A percentile compares a stretch with the other conserved stretches of the same genome.
Evolutionary conservation across 169 alveolate species (phyloP).

Genomic region (Eimeria sp.): DNA sequence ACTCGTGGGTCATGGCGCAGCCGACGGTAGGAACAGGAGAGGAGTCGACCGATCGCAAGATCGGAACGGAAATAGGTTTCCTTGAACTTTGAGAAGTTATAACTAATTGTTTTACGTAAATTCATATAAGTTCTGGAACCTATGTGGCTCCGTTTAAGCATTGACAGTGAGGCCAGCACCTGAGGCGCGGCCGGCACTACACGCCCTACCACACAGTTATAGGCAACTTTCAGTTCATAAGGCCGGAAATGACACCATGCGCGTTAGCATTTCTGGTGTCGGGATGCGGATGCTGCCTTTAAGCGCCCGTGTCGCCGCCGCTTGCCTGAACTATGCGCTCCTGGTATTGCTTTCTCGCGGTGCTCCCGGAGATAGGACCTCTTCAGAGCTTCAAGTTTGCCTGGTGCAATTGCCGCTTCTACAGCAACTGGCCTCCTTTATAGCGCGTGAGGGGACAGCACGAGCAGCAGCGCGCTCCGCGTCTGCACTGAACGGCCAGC

Average conservation of each 20-base stretch:
- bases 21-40: no score
- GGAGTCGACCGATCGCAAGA: no score
- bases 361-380: neutral
- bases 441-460: slow-evolving; percentile 48
- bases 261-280: neutral
- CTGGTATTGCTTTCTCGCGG: slow-evolving; percentile 19
- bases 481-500: neutral
- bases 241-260: neutral
- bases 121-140: no score
- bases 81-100: no score
- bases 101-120: no score
- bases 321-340: neutral
- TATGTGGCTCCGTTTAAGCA: no score
- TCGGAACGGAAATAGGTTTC: no score
- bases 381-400: slow-evolving; percentile 14
- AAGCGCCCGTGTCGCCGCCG: slow-evolving; percentile 32
- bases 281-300: neutral
- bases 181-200: no score
- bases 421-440: slow-evolving; percentile 37
- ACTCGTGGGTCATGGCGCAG: no score
- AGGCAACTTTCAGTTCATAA: neutral
- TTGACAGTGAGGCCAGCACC: no score
- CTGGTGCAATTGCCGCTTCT: slow-evolving; percentile 28
- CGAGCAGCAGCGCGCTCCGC: slow-evolving; percentile 38
- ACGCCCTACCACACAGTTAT: no score